A percentile compares a stretch with the other conserved stretches of the same genome.
These are phyloP conservation scores for Phytophthora pseudosyringae DNA, from an alignment of 352 stramenopile genomes.

Conservation along the genomic window DNA sequence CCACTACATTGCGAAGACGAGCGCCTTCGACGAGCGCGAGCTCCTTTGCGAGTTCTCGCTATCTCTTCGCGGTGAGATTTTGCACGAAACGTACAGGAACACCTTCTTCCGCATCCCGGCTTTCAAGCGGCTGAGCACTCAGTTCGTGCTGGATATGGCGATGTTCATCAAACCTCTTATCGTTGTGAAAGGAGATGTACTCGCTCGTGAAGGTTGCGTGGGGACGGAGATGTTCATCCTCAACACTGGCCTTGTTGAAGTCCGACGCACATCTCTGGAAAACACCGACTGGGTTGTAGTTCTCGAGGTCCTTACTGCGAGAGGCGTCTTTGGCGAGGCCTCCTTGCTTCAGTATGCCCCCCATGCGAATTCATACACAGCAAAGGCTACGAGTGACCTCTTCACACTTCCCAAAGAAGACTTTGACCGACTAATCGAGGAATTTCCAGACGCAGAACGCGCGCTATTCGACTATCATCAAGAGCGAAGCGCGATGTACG, in stretches of 20 bases:
- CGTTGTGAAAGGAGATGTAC: conserved; percentile 64
- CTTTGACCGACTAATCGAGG: conserved; percentile 81
- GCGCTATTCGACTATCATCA: conserved; percentile 67
- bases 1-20: conserved; percentile 84
- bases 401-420: conserved; percentile 84
- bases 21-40: conserved; percentile 76
- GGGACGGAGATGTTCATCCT: conserved; percentile 88
- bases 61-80: conserved; percentile 72
- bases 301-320: conserved; percentile 74
- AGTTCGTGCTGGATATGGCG: conserved; percentile 86
- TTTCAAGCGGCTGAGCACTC: conserved; percentile 69
- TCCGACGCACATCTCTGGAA: conserved; percentile 57
- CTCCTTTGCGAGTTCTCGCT: conserved; percentile 81
- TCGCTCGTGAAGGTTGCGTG: conserved; percentile 67
- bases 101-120: conserved; percentile 80
- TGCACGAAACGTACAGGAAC: conserved; percentile 79
- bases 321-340: conserved; percentile 71
- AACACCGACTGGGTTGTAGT: conserved; percentile 74
- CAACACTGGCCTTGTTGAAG: conserved; percentile 76
- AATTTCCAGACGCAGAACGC: conserved; percentile 76
- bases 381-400: conserved; percentile 74
- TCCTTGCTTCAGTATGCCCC: conserved; percentile 79
- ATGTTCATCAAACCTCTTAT: conserved; percentile 89
- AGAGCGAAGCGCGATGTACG: conserved; percentile 64
- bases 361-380: conserved; percentile 78